These are phyloP conservation scores for Fomitopsis pulvina DNA, from an alignment of 768 basidiomycete genomes.

Conservation along the genomic window DNA sequence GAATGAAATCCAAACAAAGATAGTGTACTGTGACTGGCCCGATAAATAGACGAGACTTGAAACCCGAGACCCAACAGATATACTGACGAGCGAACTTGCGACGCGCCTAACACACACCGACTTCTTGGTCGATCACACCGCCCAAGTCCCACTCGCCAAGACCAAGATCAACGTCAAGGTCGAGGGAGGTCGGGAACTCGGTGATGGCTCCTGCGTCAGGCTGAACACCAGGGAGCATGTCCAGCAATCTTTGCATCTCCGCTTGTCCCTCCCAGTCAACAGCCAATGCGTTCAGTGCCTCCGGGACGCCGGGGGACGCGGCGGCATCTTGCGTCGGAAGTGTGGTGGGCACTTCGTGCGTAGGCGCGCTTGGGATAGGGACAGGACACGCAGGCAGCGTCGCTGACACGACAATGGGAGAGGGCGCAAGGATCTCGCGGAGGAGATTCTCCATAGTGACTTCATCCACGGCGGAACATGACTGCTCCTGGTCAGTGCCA, in stretches of 20 bases:
- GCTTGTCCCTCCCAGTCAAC: slow-evolving; percentile 34
- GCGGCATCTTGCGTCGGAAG: slow-evolving; percentile 11
- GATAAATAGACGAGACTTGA: slow-evolving; percentile 13
- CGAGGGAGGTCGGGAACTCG: slow-evolving; percentile 23
- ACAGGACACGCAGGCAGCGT: slow-evolving; percentile 20
- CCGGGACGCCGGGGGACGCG: slow-evolving; percentile 14
- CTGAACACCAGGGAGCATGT: slow-evolving; percentile 37
- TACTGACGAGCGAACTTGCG: slow-evolving; percentile 2
- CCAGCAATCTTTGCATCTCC: slow-evolving; percentile 58
- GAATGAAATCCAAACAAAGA: neutral
- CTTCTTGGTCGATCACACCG: slow-evolving; percentile 10
- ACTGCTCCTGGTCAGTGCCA: slow-evolving; percentile 19
- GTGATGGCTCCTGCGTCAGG: slow-evolving; percentile 15
- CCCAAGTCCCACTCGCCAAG: slow-evolving; percentile 15
- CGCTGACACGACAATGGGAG: slow-evolving; percentile 28
- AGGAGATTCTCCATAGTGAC: slow-evolving; percentile 62
- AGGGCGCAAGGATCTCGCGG: slow-evolving; percentile 61
- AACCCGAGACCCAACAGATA: slow-evolving; percentile 9
- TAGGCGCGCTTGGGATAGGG: slow-evolving; percentile 14
- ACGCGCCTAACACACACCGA: slow-evolving; percentile 18
- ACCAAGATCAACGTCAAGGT: slow-evolving; percentile 24
- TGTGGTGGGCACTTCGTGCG: neutral
- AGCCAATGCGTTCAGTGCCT: slow-evolving; percentile 18
- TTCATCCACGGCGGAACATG: slow-evolving; percentile 39
- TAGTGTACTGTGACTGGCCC: slow-evolving; percentile 7